phyloP scores from a whole-genome alignment of 495 filamentous ascomycete species.

The Aspergillus avenaceus region DNA sequence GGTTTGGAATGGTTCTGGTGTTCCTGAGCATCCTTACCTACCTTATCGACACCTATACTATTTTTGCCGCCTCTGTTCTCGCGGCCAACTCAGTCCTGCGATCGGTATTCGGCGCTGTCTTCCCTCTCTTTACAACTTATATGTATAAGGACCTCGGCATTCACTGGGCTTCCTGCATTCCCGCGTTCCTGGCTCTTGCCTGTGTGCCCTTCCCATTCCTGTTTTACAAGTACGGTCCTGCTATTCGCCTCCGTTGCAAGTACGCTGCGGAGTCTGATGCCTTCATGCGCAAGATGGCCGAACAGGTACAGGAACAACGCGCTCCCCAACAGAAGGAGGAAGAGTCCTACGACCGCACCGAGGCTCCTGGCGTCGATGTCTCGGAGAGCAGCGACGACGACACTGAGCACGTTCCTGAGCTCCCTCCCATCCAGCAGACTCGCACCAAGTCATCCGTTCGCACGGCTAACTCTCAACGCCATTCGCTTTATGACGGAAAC shows the following conservation, averaged over 20 bases:
- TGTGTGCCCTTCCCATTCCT: conserved; percentile 79
- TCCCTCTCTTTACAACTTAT: conserved; percentile 77
- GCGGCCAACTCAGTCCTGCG: conserved; percentile 73
- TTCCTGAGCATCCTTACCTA: conserved; percentile 76
- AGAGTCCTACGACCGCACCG: conserved; percentile 31
- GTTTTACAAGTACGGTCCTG: conserved; percentile 70
- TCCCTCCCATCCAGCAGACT: conserved; percentile 19
- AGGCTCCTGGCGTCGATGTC: conserved; percentile 29
- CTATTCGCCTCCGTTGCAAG: conserved; percentile 67
- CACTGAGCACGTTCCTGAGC: conserved; percentile 17
- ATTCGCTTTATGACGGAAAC: conserved; percentile 38
- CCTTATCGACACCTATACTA: conserved; percentile 75
- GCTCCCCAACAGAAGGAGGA: conserved; percentile 9
- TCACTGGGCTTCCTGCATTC: conserved; percentile 76
- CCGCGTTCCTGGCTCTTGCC: conserved; percentile 69
- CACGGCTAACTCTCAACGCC: conserved; percentile 22
- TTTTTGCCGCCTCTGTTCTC: conserved; percentile 76
- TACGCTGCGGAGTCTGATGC: conserved; percentile 58
- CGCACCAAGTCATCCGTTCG: conserved; percentile 34
- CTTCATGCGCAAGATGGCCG: conserved; percentile 43
- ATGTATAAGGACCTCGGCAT: conserved; percentile 75
- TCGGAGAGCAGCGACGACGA: conserved; percentile 21
- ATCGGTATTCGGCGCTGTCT: conserved; percentile 70
- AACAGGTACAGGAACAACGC: conserved; percentile 19
- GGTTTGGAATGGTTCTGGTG: conserved; percentile 70